phyloP scores from a whole-genome alignment of 164 flowering plant species.

The Chimonanthus praecox region DNA sequence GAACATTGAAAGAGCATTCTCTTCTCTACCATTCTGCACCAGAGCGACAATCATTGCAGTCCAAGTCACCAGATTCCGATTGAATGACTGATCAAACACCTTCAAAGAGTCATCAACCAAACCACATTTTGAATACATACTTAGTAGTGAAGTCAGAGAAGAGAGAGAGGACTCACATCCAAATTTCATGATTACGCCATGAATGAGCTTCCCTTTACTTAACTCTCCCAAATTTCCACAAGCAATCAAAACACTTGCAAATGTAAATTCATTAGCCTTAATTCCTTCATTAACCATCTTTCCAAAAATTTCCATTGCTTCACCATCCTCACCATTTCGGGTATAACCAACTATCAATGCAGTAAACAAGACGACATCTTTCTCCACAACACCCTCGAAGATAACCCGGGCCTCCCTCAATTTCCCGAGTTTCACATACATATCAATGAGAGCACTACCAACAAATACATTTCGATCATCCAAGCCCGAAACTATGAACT shows the following conservation, averaged over 20 bases:
- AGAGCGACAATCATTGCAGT: conserved; percentile 50
- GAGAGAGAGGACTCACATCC: conserved; percentile 34
- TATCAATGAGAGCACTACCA: conserved; percentile 51
- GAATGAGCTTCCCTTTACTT: conserved; percentile 35
- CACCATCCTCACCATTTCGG: conserved; percentile 30
- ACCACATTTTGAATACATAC: conserved; percentile 58
- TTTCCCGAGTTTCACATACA: conserved; percentile 49
- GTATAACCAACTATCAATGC: conserved; percentile 58
- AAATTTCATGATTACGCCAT: conserved; percentile 37
- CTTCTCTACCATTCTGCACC: conserved; percentile 48
- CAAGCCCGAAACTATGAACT: conserved; percentile 41
- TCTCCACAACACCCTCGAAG: conserved; percentile 29
- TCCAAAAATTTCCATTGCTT: conserved; percentile 38
- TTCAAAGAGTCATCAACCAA: conserved; percentile 37
- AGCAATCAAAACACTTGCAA: conserved; percentile 40
- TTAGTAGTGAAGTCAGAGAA: conserved; percentile 50
- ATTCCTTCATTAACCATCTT: conserved; percentile 36
- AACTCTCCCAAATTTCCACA: conserved; percentile 42
- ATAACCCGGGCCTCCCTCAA: conserved; percentile 40
- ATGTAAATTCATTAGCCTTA: conserved; percentile 45
- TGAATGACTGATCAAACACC: conserved; percentile 29
- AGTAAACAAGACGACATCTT: conserved; percentile 51
- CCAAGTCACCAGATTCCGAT: conserved; percentile 54
- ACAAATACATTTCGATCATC: conserved; percentile 40
- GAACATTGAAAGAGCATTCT: conserved; percentile 34